Base-by-base conservation (phyloP, 2,329 filamentous ascomycete species). In the Hyphodiscus sp. region DNA sequence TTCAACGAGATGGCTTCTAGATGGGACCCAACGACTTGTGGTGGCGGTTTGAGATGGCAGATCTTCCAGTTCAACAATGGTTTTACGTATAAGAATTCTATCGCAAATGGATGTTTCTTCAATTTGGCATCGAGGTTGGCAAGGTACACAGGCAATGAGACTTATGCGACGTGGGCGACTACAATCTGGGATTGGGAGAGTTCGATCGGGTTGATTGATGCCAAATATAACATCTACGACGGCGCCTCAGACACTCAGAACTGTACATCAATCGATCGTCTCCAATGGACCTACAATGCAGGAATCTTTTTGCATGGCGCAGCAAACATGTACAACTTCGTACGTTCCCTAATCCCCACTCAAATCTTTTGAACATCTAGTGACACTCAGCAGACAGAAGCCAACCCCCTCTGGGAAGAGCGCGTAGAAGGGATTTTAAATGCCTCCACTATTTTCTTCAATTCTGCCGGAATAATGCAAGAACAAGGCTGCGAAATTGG, bases 1-100 rank as follows among this genome's bases (percentile, higher is more conserved):
- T 76, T 78, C 75, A 50, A 88, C 90, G 69, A 85, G 3, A 87
- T 91, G 65, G 82, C 81, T 2, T 73, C 75, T 18, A 79, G 87
- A 43, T 94, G 87, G 89, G 87, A 91, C 57, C 73, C 69, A 0
- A 69, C 74, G 1, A 72, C 80, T 50, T 94, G 89, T 61, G 76
- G 75, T n/a, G 89, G 89, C 45, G 89, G 89, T 6, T 69, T 94
- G 50, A 80, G 87, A 58, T 92, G 88, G 88, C 89, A 95, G 70
- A 90, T 95, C 50, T 92, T 87, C 67, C 76, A 80, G 1, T 90
- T 87, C 74, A 92, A 95, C 67, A 81, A 78, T 26, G 90, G 90
- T 23, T 95, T 85, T 70, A 77, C 85, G 61, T 91, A 91, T 76
- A 92, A 83, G 64, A 83, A 83, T 56, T 77, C 78, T 16, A 82